phyloP scores from a whole-genome alignment of 208 protist species.

The Trypanosoma vivax region DNA sequence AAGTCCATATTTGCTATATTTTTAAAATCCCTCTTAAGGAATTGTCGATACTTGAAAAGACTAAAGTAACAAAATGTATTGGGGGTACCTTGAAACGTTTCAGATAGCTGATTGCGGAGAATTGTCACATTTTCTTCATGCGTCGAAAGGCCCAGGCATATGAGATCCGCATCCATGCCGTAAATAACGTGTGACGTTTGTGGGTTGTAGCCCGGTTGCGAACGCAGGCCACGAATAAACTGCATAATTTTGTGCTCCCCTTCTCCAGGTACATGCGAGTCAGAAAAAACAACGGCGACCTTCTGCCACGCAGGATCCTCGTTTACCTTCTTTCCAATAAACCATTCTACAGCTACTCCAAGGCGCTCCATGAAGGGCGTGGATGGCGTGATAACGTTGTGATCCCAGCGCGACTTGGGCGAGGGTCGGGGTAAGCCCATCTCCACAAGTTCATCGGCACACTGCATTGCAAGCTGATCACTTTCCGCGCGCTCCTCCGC shows the following conservation, averaged over 20 bases:
- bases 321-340: constrained; percentile 92
- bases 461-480: constrained; percentile 53
- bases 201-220: constrained; percentile 93
- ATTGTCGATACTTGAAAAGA: constrained; percentile 61
- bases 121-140: constrained; percentile 98
- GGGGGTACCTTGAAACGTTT: constrained; percentile 73
- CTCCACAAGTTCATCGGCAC: constrained; percentile 52
- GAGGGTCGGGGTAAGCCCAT: constrained; percentile 49
- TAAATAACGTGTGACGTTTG: constrained; percentile 97
- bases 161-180: constrained; percentile 99
- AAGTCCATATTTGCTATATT: constrained; percentile 84
- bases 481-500: constrained; percentile 88
- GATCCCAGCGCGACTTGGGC: constrained; percentile 90
- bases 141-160: constrained; percentile 97
- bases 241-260: constrained; percentile 95
- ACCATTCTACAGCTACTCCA: constrained; percentile 87
- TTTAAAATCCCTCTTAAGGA: constrained; percentile 75
- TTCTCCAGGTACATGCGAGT: constrained; percentile 96
- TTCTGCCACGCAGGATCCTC: constrained; percentile 91
- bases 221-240: constrained; percentile 85
- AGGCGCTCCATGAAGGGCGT: constrained; percentile 98
- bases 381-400: constrained; percentile 99
- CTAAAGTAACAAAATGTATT: constrained; percentile 87
- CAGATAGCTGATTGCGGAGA: constrained; percentile 95
- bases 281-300: constrained; percentile 94